Base-by-base conservation (phyloP, 2,329 filamentous ascomycete species). In the Xenosphaeropsis pyriputrescens region DNA sequence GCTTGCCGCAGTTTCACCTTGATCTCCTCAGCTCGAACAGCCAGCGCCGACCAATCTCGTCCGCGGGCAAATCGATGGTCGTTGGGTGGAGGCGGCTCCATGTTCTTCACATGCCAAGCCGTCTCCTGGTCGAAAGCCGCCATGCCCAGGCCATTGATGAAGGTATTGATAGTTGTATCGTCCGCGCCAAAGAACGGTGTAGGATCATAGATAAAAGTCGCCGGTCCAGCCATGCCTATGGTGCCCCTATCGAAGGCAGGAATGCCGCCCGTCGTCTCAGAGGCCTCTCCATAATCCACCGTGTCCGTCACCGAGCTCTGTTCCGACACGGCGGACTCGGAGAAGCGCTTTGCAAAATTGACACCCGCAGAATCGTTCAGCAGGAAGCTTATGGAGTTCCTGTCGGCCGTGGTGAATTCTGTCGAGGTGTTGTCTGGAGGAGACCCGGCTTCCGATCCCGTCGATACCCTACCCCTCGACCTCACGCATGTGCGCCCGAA, bases 371-470 rank as follows among this genome's bases (percentile, higher is more conserved):
- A 41, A 13, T 45, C 47, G 34, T 55, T 55, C 9, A 55, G 46
- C 5, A 55, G 43, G 14, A 55, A 55, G 7, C 50, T 44, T 36
- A 55, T 54, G 3, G 52, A 55, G 18, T 52, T 55, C 11, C 52
- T 46, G 36, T 53, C 51, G 13, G 50, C 51, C 14, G 38, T 35
- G 18, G 44, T 30, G 11, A 40, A 40, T 22, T 54, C 51, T 41
- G 14, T 32, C 14, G 32, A 26, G 5, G 32, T 22, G 15, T 32
- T 18, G 18, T 32, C 32, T 29, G 50, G 50, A 45, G 38, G 41
- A 29, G 34, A 44, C 19, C 29, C 50, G 39, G 22, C 41, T 50
- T 41, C 50, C 54, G 29, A 52, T 46, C 41, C 52, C 53, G 15
- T 36, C 44, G 22, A 26, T 9, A 26, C 8, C 22, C 22, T 26